Evolutionary conservation across 768 basidiomycete species (phyloP).

Genomic region (Lentinula sp.): DNA sequence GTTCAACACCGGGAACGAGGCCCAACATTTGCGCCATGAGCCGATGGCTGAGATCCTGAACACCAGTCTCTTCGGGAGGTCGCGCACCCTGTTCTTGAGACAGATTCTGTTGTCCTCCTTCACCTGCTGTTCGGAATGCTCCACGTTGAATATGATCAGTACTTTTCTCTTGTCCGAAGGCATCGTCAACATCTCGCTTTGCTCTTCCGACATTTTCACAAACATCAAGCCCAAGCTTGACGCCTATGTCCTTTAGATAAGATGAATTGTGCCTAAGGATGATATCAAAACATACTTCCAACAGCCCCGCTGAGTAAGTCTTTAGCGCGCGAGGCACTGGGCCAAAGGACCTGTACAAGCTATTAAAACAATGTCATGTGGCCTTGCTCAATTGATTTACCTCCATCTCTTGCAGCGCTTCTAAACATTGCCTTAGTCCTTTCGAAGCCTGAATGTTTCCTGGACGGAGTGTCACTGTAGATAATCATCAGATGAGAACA

Average conservation of each 20-base stretch:
- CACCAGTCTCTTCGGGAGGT: constrained; percentile 28
- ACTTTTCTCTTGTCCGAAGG: constrained; percentile 52
- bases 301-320: constrained; percentile 36
- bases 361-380: constrained; percentile 1
- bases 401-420: constrained; percentile 62
- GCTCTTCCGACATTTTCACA: constrained; percentile 35
- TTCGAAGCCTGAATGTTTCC: constrained; percentile 63
- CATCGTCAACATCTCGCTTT: constrained; percentile 57
- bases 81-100: constrained; percentile 16
- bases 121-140: constrained; percentile 19
- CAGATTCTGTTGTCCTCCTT: constrained; percentile 1
- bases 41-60: constrained; percentile 57
- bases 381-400: constrained; percentile 26
- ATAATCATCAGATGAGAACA: background rate
- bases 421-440: constrained; percentile 58
- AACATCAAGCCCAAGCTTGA: constrained; percentile 46
- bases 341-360: constrained; percentile 53
- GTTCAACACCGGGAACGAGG: constrained; percentile 56
- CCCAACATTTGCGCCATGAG: constrained; percentile 73
- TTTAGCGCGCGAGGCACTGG: constrained; percentile 60
- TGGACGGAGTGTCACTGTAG: constrained; percentile 63
- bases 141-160: constrained; percentile 39
- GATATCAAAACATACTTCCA: background rate
- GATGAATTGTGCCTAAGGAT: background rate
- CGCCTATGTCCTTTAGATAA: constrained; percentile 34